Conservation (phyloP, 768 basidiomycete genomes). For the Psilocybe cubensis region DNA sequence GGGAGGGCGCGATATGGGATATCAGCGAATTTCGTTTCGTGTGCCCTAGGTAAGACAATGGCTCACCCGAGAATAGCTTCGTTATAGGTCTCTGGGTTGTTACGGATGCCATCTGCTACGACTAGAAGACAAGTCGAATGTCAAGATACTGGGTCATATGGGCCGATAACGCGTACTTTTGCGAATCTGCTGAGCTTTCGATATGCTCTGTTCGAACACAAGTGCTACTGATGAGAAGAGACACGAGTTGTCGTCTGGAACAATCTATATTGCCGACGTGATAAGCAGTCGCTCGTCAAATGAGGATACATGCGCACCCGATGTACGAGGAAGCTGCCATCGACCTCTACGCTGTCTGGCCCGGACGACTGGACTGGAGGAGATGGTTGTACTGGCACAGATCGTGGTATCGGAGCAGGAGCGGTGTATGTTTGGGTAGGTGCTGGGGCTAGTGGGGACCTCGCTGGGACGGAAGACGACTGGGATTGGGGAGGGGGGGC, state of each 20-base stretch:
- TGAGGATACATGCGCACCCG: slow-evolving; percentile 45
- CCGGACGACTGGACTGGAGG: slow-evolving; percentile 30
- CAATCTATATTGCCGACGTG: slow-evolving; percentile 50
- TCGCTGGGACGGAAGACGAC: slow-evolving; percentile 6
- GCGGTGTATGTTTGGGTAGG: slow-evolving; percentile 5
- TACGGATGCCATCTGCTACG: slow-evolving; percentile 80
- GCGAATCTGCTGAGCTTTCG: slow-evolving; percentile 71
- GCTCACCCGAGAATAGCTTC: slow-evolving; percentile 93
- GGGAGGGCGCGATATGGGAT: background rate
- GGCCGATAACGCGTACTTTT: slow-evolving; percentile 54
- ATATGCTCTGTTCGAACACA: slow-evolving; percentile 81
- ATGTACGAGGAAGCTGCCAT: slow-evolving; percentile 74
- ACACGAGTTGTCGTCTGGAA: slow-evolving; percentile 98
- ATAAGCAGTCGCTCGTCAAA: background rate
- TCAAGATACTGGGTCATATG: background rate
- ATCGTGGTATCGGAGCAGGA: slow-evolving; percentile 12
- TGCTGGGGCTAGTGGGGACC: slow-evolving; percentile 11
- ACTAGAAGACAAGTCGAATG: slow-evolving; percentile 44
- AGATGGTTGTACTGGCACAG: slow-evolving; percentile 6
- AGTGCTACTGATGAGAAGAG: slow-evolving; percentile 88
- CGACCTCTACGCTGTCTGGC: slow-evolving; percentile 62
- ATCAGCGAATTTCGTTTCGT: background rate
- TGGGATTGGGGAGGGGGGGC: slow-evolving; percentile 4
- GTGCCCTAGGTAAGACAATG: slow-evolving; percentile 6
- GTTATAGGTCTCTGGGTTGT: slow-evolving; percentile 71